phyloP scores from a whole-genome alignment of 805 yeast genomes.

The Scheffersomyces lignosus region DNA sequence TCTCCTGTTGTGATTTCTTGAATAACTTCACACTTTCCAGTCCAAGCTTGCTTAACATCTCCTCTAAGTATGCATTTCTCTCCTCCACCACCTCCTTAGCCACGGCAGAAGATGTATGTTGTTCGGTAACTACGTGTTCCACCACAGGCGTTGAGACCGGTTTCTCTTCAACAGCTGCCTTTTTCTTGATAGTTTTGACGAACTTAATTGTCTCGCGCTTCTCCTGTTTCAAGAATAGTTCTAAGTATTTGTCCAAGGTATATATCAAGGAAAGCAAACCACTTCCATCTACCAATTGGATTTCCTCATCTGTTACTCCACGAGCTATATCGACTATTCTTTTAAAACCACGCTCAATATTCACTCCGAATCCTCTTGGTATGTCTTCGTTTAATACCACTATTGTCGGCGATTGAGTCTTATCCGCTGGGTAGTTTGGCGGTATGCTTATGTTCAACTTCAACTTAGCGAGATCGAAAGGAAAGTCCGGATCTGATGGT shows the following conservation, averaged over 20 bases:
- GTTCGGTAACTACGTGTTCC: background rate
- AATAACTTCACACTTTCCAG: slow-evolving; percentile 9
- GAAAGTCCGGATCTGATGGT: slow-evolving; percentile 75
- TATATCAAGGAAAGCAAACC: slow-evolving; percentile 55
- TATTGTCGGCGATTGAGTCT: slow-evolving; percentile 46
- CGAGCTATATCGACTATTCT: slow-evolving; percentile 36
- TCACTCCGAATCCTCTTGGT: slow-evolving; percentile 65
- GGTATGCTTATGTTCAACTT: slow-evolving; percentile 58
- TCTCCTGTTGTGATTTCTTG: slow-evolving; percentile 16
- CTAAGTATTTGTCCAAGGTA: slow-evolving; percentile 60
- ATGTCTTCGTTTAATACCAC: slow-evolving; percentile 64
- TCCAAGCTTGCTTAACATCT: slow-evolving; percentile 28
- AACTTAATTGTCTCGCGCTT: slow-evolving; percentile 63
- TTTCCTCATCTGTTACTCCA: slow-evolving; percentile 21
- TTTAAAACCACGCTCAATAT: slow-evolving; percentile 65
- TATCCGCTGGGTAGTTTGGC: slow-evolving; percentile 47
- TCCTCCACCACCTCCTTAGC: slow-evolving; percentile 6
- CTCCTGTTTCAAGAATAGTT: slow-evolving; percentile 56
- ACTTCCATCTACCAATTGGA: slow-evolving; percentile 43
- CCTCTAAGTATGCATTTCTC: slow-evolving; percentile 22
- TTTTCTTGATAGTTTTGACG: slow-evolving; percentile 34
- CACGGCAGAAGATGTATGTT: background rate
- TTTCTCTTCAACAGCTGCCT: background rate
- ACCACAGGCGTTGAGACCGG: slow-evolving; percentile 1
- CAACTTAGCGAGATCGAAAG: slow-evolving; percentile 58